Conservation (phyloP, 495 filamentous ascomycete species). For the Xylaria cubensis region DNA sequence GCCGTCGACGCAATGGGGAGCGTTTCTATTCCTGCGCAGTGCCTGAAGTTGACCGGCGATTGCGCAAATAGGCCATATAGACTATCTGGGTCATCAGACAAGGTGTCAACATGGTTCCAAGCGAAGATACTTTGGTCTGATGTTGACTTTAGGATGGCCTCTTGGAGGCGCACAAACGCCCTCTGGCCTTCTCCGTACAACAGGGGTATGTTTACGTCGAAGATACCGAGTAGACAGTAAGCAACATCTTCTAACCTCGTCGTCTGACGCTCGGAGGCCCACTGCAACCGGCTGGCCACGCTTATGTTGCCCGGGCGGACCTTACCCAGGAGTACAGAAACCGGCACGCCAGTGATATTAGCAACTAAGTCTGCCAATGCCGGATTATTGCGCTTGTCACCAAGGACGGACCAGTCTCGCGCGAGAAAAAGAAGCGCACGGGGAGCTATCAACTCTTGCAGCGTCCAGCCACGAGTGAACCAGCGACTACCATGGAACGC, state of each 20-base stretch:
- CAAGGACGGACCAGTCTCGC: slow-evolving; percentile 34
- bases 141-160: slow-evolving; percentile 30
- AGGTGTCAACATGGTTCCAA: not conserved
- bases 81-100: not conserved
- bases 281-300: slow-evolving; percentile 29
- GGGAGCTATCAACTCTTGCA: slow-evolving; percentile 50
- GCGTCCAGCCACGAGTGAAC: slow-evolving; percentile 49
- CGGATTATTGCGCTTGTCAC: slow-evolving; percentile 23
- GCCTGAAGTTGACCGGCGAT: not conserved
- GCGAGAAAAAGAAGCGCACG: slow-evolving; percentile 38
- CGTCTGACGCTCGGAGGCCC: slow-evolving; percentile 28
- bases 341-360: slow-evolving; percentile 24
- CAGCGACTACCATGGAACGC: slow-evolving; percentile 33
- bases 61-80: not conserved
- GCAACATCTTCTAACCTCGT: slow-evolving; percentile 32
- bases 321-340: slow-evolving; percentile 14
- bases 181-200: slow-evolving; percentile 34
- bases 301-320: slow-evolving; percentile 29
- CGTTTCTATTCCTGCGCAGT: not conserved
- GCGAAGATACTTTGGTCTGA: slow-evolving; percentile 30
- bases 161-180: slow-evolving; percentile 32
- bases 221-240: slow-evolving; percentile 34
- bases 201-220: slow-evolving; percentile 36
- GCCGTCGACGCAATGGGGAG: not conserved
- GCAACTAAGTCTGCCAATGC: not conserved